A percentile compares a stretch with the other conserved stretches of the same genome.
phyloP scores from a whole-genome alignment of 805 yeast species.

The Saturnispora halmiae region DNA sequence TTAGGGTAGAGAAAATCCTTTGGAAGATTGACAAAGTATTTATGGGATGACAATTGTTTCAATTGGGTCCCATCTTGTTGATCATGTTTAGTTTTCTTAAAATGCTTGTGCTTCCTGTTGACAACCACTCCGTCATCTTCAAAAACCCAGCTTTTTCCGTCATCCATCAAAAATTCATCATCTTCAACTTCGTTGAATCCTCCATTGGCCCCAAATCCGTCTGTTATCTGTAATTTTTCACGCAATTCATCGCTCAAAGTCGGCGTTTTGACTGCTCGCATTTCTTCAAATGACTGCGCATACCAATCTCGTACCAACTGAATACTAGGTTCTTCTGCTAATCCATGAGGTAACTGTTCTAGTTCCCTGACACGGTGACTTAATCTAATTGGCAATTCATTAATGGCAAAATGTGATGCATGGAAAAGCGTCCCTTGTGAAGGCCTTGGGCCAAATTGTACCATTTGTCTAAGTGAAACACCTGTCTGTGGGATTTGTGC shows the following conservation, averaged over 20 bases:
- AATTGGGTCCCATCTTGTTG: background rate
- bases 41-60: background rate
- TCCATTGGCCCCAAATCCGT: background rate
- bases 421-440: conserved; percentile 69
- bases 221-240: conserved; percentile 22
- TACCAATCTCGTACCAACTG: conserved; percentile 79
- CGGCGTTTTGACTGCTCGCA: conserved; percentile 58
- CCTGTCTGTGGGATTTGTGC: conserved; percentile 77
- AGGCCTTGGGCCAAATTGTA: conserved; percentile 77
- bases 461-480: conserved; percentile 80
- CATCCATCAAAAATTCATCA: no score
- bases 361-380: conserved; percentile 82
- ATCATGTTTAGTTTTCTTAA: background rate
- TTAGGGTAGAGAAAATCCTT: conserved; percentile 53
- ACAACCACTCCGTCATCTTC: conserved; percentile 43
- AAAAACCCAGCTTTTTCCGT: conserved; percentile 17
- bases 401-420: conserved; percentile 76
- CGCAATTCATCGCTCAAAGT: conserved; percentile 30
- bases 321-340: conserved; percentile 66
- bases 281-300: conserved; percentile 80
- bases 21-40: conserved; percentile 39
- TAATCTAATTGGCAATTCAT: conserved; percentile 78
- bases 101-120: conserved; percentile 14
- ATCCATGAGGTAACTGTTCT: conserved; percentile 68
- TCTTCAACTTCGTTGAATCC: no score